Evolutionary conservation across 1,139 yeast genomes (phyloP).

Genomic region (Tardiomyces blankii): DNA sequence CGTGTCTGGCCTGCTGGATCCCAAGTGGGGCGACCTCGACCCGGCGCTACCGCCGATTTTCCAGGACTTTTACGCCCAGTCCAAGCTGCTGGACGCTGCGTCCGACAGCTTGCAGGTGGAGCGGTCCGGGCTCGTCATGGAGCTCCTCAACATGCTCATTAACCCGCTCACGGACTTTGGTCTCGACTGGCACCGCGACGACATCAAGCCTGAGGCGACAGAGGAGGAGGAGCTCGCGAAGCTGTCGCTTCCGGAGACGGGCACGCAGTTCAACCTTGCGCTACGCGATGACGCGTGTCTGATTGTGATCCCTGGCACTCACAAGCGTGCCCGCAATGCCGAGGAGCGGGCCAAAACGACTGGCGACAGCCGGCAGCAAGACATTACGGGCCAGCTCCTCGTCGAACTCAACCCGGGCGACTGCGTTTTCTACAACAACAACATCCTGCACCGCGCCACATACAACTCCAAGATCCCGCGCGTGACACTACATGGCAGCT

Average conservation of each 20-base stretch:
- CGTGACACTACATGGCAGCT: constrained; percentile 43
- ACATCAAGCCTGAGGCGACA: constrained; percentile 39
- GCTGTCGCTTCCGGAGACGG: constrained; percentile 36
- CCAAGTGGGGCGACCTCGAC: constrained; percentile 31
- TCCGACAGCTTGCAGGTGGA: constrained; percentile 37
- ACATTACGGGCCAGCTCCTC: constrained; percentile 31
- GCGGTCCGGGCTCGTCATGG: constrained; percentile 35
- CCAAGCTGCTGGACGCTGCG: constrained; percentile 34
- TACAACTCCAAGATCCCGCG: constrained; percentile 34
- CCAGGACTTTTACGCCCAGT: constrained; percentile 37
- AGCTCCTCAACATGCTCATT: constrained; percentile 44
- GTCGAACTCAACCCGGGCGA: constrained; percentile 45
- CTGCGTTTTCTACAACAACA: constrained; percentile 42
- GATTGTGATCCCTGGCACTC: constrained; percentile 43
- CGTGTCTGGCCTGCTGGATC: constrained; percentile 39
- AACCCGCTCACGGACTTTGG: constrained; percentile 47
- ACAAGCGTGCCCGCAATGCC: constrained; percentile 35
- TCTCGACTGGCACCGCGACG: constrained; percentile 48
- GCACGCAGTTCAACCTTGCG: constrained; percentile 46
- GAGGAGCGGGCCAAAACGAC: constrained; percentile 38
- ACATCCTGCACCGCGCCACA: constrained; percentile 42
- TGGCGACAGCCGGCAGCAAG: constrained; percentile 29
- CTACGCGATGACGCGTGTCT: constrained; percentile 39
- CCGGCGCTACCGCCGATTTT: constrained; percentile 22
- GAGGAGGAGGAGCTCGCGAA: constrained; percentile 37